Conservation (phyloP, 345 rosid genomes). For the Aquilaria malaccensis region DNA sequence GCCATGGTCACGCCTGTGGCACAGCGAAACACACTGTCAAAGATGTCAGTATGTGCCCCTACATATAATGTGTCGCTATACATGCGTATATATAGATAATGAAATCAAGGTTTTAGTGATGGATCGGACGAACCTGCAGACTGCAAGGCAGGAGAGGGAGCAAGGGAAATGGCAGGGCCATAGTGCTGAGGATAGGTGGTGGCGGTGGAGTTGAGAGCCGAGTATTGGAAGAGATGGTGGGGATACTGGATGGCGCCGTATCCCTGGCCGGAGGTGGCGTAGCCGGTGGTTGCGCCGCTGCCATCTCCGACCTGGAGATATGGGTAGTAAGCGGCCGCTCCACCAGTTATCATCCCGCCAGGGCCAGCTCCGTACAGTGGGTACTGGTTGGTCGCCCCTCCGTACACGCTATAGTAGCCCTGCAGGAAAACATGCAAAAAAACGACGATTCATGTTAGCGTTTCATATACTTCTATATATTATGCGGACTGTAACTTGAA, state of each 20-base stretch:
- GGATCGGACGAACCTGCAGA: conserved; percentile 44
- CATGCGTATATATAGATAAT: no score
- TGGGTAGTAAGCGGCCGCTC: conserved; percentile 68
- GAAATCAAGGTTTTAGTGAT: not conserved
- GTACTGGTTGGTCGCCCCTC: conserved; percentile 70
- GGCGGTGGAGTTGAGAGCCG: conserved; percentile 47
- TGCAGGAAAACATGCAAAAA: conserved; percentile 19
- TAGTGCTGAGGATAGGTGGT: conserved; percentile 67
- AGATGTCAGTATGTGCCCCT: conserved; percentile 40
- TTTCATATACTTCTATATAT: not conserved
- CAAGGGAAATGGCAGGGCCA: conserved; percentile 64
- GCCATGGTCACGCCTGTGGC: conserved; percentile 89
- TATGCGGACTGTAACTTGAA: no score
- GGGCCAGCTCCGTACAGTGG: conserved; percentile 70
- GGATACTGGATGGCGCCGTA: conserved; percentile 62
- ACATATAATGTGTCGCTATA: not conserved
- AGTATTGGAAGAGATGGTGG: conserved; percentile 64
- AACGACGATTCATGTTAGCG: not conserved
- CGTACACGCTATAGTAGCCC: conserved; percentile 83
- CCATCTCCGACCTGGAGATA: conserved; percentile 80
- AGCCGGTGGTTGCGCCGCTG: conserved; percentile 49
- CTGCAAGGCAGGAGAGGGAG: conserved; percentile 74
- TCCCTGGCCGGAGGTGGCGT: conserved; percentile 49
- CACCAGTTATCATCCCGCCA: conserved; percentile 47
- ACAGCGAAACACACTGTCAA: conserved; percentile 98